Evolutionary conservation across 768 basidiomycete genomes (phyloP).

Genomic region (Suillus discolor): DNA sequence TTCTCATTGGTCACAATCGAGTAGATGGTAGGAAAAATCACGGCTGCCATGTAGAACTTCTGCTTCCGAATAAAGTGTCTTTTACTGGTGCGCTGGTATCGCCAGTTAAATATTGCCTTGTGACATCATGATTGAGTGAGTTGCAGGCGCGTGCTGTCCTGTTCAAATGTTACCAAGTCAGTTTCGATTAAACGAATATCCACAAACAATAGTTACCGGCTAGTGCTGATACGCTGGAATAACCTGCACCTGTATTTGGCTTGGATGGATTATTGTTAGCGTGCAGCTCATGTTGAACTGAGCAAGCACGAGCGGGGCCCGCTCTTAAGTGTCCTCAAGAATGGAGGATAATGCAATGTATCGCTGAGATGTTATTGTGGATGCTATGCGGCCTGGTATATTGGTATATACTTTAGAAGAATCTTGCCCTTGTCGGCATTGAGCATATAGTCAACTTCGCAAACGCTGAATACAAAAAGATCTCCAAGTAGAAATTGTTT

Average conservation of each 20-base stretch:
- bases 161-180: slow-evolving; percentile 58
- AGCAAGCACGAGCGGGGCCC: slow-evolving; percentile 36
- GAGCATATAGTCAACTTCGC: slow-evolving; percentile 11
- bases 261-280: slow-evolving; percentile 74
- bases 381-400: slow-evolving; percentile 23
- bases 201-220: slow-evolving; percentile 79
- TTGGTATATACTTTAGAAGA: too few species aligned
- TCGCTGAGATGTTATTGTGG: slow-evolving; percentile 16
- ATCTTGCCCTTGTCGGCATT: slow-evolving; percentile 17
- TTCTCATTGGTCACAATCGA: slow-evolving; percentile 71
- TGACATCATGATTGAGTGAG: slow-evolving; percentile 51
- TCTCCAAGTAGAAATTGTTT: neutral
- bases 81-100: slow-evolving; percentile 65
- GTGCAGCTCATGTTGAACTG: slow-evolving; percentile 48
- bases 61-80: slow-evolving; percentile 72
- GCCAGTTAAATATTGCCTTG: slow-evolving; percentile 55
- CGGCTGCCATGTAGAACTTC: slow-evolving; percentile 48
- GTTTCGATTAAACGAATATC: slow-evolving; percentile 39
- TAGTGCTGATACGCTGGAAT: slow-evolving; percentile 61
- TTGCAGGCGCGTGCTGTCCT: slow-evolving; percentile 72
- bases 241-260: neutral
- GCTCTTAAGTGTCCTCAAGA: slow-evolving; percentile 6
- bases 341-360: slow-evolving; percentile 15
- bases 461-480: neutral
- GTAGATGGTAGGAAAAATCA: slow-evolving; percentile 65